Base-by-base conservation (phyloP, 1,284 basidiomycete species). In the Clitocybe nebularis region DNA sequence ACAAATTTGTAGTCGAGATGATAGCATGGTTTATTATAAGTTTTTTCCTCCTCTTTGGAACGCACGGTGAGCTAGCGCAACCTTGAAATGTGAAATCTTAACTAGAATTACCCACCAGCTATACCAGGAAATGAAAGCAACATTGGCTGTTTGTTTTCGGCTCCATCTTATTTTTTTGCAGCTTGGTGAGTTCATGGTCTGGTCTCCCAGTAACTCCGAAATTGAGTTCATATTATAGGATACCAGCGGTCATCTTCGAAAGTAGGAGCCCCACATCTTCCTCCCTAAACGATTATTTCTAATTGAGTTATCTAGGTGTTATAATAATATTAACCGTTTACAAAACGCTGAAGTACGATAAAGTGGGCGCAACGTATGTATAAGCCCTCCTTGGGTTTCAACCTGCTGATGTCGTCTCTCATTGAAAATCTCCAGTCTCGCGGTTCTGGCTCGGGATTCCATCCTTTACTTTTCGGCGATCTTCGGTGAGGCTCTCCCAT, bases 381-480 rank as follows among this genome's bases (percentile, higher is more conserved):
- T n/a, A n/a, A n/a, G n/a, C 6, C 13, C 17, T 22, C 7, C n/a
- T 35, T 25, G 6, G 13, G n/a, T 46, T 14, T 5, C 5, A 8
- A 25, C 19, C 16, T 13, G 6, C 2, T 29, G 9, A 19, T 9
- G 35, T 30, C n/a, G 6, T 4, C 19, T 29, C 11, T 20, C 16
- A 21, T 19, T 32, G 11, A 3, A 32, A 16, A 32, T 32, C 6
- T 32, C 9, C 38, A 53, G 54, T n/a, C 38, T 58, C 4, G 32
- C 33, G 17, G 33, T 58, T 14, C 46, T 58, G 4, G 52, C 53
- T 21, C 47, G 51, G 30, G 56, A 58, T 37, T 58, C 56, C 2
- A 40, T 55, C 9, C 28, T 50, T 14, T 58, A 56, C 35, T 58
- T 58, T 28, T 20, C 38, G 1, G 17, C 50, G 13, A 53, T 56